Percentiles rank a stretch among this genome's conserved stretches.
Conservation (phyloP, 345 rosid species). For the Eutrema japonicum region DNA sequence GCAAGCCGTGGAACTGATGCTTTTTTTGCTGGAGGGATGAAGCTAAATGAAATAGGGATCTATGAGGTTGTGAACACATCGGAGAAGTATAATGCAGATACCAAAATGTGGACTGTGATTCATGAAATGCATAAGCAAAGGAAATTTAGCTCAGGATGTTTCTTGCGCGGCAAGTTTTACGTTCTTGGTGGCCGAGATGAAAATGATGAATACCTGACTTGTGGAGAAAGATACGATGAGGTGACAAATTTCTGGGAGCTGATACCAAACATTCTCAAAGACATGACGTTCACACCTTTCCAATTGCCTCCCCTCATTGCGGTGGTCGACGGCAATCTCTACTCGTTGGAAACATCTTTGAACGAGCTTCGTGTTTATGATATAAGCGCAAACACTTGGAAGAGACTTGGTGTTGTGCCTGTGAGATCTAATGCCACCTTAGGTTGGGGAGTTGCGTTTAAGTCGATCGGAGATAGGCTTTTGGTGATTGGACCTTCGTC, state of each 20-base stretch:
- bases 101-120: no score
- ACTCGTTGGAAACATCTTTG: conserved; percentile 56
- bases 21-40: conserved; percentile 59
- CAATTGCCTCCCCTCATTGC: conserved; percentile 69
- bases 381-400: conserved; percentile 59
- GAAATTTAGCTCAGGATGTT: no score
- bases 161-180: no score
- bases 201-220: conserved; percentile 16
- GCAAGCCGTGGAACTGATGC: no score
- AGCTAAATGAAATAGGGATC: conserved; percentile 32
- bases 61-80: conserved; percentile 51
- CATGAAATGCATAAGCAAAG: no score
- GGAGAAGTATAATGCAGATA: conserved; percentile 56
- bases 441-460: no score
- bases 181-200: conserved; percentile 37
- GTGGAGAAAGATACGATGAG: background rate
- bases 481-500: conserved; percentile 56
- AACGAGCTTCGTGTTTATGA: conserved; percentile 60
- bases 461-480: no score
- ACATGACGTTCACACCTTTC: conserved; percentile 41
- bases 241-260: no score
- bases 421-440: no score
- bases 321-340: conserved; percentile 65
- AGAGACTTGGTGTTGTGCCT: conserved; percentile 16
- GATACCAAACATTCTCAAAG: conserved; percentile 57